Base-by-base conservation (phyloP, 169 alveolate genomes). In the Blepharisma undulans region DNA sequence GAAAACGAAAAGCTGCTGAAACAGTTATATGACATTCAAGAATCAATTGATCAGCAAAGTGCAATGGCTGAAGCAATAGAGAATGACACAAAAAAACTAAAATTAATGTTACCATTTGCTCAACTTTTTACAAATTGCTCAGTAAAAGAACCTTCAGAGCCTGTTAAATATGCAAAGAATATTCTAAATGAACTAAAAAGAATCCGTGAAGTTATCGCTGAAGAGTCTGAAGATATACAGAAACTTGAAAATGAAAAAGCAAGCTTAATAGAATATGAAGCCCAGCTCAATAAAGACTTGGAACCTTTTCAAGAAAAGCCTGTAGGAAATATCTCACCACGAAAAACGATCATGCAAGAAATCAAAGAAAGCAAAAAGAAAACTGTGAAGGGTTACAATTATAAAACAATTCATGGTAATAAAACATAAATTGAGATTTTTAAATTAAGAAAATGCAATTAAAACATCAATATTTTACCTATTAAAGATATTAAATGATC, bases 1-100 rank as follows among this genome's bases (percentile, higher is more conserved):
- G 80, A 74, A 74, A 74, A 74, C 80, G 80, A 74, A 18, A 74
- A 74, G 33, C 80, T 74, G 27, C 80, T 74, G 10, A 29, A 74
- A 18, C 30, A 29, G 18, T 29, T 74, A 74, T 22, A 74, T 18
- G 29, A 22, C 27, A 74, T 74, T 8, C 80, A 74, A 74, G 33
- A 29, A 18, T 29, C 36, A 74, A 74, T 74, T 74, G 48, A 29
- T 14, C 30, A 74, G 10, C 36, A 74, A 74, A 74, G 18, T 25
- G 8, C 30, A 74, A 74, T 25, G 33, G 33, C 80, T 29, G 33
- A 74, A 74, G 80, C 80, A 18, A 22, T 74, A 10, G 80, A 74
- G 33, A 74, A 74, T 25, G 80, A 74, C 30, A 74, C 30, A 22
- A 22, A 74, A 29, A 74, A 74, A 74, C 16, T 74, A 74, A 74